Evolutionary conservation across 768 basidiomycete genomes (phyloP).

Genomic region (Pleurotus platypus): DNA sequence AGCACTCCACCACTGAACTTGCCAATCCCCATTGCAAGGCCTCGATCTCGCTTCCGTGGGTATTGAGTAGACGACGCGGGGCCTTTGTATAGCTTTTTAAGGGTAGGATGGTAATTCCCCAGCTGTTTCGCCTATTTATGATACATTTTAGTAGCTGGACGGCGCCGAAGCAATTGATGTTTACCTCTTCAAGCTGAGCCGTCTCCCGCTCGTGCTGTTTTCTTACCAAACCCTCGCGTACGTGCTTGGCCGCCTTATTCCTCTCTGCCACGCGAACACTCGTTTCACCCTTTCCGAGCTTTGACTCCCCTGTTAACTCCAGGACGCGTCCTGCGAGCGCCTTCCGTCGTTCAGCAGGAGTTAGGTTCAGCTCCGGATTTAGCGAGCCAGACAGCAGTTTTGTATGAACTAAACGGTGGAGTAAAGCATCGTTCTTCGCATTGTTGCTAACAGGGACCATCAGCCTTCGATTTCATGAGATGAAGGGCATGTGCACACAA

Average conservation of each 20-base stretch:
- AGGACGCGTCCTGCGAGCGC: slow-evolving; percentile 75
- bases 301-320: slow-evolving; percentile 65
- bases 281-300: slow-evolving; percentile 73
- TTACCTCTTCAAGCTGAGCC: slow-evolving; percentile 66
- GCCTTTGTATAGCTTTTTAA: slow-evolving; percentile 64
- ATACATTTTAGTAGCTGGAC: background rate
- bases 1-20: slow-evolving; percentile 69
- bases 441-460: slow-evolving; percentile 53
- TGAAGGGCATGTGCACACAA: slow-evolving; percentile 28
- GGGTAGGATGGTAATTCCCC: slow-evolving; percentile 79
- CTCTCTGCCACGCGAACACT: slow-evolving; percentile 57
- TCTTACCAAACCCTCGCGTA: slow-evolving; percentile 63
- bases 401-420: slow-evolving; percentile 80
- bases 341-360: slow-evolving; percentile 66
- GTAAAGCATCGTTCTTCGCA: slow-evolving; percentile 69
- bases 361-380: slow-evolving; percentile 55
- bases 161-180: slow-evolving; percentile 7
- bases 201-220: slow-evolving; percentile 58
- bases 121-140: slow-evolving; percentile 67
- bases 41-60: slow-evolving; percentile 54
- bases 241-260: slow-evolving; percentile 66
- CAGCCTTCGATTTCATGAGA: background rate
- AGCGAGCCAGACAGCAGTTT: slow-evolving; percentile 73
- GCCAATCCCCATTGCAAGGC: slow-evolving; percentile 77
- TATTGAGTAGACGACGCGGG: slow-evolving; percentile 20